Percentiles rank a stretch among this genome's conserved stretches.
phyloP scores from a whole-genome alignment of 306 rosid genomes.

The Cucurbita argyrosperma region DNA sequence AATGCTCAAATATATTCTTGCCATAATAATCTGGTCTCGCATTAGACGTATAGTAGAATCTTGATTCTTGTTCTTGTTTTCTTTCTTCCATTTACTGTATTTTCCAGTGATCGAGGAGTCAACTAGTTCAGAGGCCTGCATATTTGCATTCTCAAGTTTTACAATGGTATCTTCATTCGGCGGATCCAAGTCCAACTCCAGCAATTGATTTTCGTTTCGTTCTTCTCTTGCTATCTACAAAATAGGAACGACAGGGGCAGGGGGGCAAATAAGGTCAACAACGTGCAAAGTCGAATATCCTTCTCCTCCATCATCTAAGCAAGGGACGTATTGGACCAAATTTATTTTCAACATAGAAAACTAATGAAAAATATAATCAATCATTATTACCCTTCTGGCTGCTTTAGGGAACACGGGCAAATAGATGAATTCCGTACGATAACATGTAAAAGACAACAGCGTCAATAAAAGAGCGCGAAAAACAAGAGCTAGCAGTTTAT shows the following conservation, averaged over 20 bases:
- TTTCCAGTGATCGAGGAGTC: slow-evolving; percentile 69
- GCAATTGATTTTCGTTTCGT: slow-evolving; percentile 40
- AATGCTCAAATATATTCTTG: slow-evolving; percentile 72
- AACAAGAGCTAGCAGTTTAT: slow-evolving; percentile 6
- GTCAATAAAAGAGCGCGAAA: slow-evolving; percentile 2
- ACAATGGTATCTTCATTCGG: slow-evolving; percentile 37
- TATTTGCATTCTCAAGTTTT: slow-evolving; percentile 64
- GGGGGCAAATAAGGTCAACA: neutral
- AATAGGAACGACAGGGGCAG: slow-evolving; percentile 3
- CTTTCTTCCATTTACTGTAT: slow-evolving; percentile 92
- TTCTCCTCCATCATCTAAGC: neutral
- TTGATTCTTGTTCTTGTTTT: slow-evolving; percentile 53
- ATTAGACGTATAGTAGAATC: slow-evolving; percentile 68
- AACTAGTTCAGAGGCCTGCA: slow-evolving; percentile 64
- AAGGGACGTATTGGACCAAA: neutral
- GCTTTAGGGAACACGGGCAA: slow-evolving; percentile 17
- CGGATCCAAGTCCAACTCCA: slow-evolving; percentile 41
- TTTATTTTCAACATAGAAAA: neutral
- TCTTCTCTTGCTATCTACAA: slow-evolving; percentile 58
- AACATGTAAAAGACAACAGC: slow-evolving; percentile 25
- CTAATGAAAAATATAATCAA: neutral
- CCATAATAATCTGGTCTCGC: slow-evolving; percentile 92
- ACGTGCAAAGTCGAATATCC: neutral
- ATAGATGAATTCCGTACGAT: slow-evolving; percentile 19
- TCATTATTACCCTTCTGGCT: slow-evolving; percentile 69